Base-by-base conservation (phyloP, 306 rosid genomes). In the Castanea crenata region DNA sequence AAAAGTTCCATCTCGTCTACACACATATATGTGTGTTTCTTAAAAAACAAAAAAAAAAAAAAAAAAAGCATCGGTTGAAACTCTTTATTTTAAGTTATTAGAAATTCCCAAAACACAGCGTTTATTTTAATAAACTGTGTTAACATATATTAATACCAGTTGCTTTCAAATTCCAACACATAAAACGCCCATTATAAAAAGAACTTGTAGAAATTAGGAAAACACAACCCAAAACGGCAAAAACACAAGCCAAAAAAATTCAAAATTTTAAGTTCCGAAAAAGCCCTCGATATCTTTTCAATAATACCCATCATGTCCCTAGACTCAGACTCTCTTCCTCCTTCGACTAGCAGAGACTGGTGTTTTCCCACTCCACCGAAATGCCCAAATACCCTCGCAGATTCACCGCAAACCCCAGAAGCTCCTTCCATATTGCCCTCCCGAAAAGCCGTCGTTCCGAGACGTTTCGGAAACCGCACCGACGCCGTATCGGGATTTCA, bases 331-430 rank as follows among this genome's bases (percentile, higher is more conserved):
- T 46, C 89, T 31, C 79, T 91, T 19, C 82, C 86, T 59, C 75
- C 91, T 74, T 27, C 87, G 3, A 38, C 44, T 35, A 85, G 85
- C 54, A 79, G 97, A 52, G 97, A 91, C 85, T 90, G 98, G 98
- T 86, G 87, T 83, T 93, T 90, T 82, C 98, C 94, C 25, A 86
- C 98, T 10, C 93, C 89, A 82, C 1, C 84, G 13, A 76, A 77
- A 58, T 72, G 73, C 75, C 84, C 78, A 3, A 89, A 29, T 65
- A 79, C 74, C 81, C 82, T 62, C 92, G 91, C 5, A 84, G 86
- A 61, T 91, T 87, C 86, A 62, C 85, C 71, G 64, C 91, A 29
- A 83, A 83, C 71, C 83, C 85, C 5, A 63, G 86, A 23, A 68
- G 25, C 16, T 67, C 93, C 71, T 89, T 52, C 15, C 81, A 2